A percentile compares a stretch with the other conserved stretches of the same genome.
phyloP scores from a whole-genome alignment of 1,284 basidiomycete species.

The Cutaneotrichosporon sp. region DNA sequence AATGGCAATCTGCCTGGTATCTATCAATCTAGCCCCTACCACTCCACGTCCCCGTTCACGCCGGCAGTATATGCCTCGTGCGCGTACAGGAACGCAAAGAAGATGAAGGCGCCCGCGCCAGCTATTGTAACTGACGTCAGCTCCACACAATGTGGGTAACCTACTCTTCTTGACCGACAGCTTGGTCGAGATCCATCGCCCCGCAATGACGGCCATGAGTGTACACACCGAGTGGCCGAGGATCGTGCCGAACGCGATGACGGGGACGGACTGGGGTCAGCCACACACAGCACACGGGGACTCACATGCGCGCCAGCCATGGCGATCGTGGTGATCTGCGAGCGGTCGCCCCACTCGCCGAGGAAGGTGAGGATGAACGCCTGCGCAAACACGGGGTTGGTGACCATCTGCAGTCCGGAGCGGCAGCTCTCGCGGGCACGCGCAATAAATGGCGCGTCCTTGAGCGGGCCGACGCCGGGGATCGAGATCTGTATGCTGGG shows the following conservation, averaged over 20 bases:
- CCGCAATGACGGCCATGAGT: slow-evolving; percentile 82
- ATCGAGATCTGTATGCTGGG: slow-evolving; percentile 14
- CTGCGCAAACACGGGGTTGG: slow-evolving; percentile 94
- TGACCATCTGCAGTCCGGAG: slow-evolving; percentile 64
- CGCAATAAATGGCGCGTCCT: slow-evolving; percentile 10
- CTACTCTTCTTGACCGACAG: slow-evolving; percentile 91
- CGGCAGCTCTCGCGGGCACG: slow-evolving; percentile 14
- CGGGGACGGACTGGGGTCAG: slow-evolving; percentile 63
- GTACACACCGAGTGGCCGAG: slow-evolving; percentile 89
- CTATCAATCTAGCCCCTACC: slow-evolving; percentile 4
- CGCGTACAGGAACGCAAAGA: slow-evolving; percentile 76
- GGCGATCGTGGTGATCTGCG: slow-evolving; percentile 96
- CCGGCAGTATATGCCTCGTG: slow-evolving; percentile 62
- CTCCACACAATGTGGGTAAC: slow-evolving; percentile 43
- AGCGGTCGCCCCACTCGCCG: slow-evolving; percentile 97
- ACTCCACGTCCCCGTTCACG: slow-evolving; percentile 10
- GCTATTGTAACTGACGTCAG: slow-evolving; percentile 71
- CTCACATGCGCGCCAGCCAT: slow-evolving; percentile 92
- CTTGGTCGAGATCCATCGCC: slow-evolving; percentile 86
- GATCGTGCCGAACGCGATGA: slow-evolving; percentile 88
- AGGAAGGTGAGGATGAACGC: slow-evolving; percentile 93
- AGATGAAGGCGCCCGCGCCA: slow-evolving; percentile 76
- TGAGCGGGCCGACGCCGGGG: slow-evolving; percentile 14
- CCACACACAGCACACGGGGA: too few species aligned
- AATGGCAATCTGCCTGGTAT: not conserved